Evolutionary conservation across 352 stramenopile species (phyloP).

Genomic region (Globisporangium spiculum): DNA sequence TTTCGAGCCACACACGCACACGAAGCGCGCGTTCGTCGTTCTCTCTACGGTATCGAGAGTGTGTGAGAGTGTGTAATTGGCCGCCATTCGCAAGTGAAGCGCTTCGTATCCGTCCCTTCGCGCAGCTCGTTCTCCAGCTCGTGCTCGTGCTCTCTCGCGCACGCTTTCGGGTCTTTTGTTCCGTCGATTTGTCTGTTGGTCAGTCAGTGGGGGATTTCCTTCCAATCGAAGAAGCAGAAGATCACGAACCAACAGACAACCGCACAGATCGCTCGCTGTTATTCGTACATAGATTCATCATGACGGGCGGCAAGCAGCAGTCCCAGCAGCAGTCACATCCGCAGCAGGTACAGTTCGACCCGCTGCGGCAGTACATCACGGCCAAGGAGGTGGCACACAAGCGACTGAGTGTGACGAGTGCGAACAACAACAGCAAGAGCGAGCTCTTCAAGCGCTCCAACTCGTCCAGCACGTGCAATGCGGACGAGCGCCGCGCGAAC

Average conservation of each 20-base stretch:
- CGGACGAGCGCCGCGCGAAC: slow-evolving; percentile 38
- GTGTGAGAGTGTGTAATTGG: background rate
- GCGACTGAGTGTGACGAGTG: slow-evolving; percentile 17
- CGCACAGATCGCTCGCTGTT: background rate
- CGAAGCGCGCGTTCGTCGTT: background rate
- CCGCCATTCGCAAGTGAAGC: background rate
- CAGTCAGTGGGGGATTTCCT: background rate
- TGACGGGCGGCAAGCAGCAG: slow-evolving; percentile 1
- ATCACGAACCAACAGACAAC: background rate
- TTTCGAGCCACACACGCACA: background rate
- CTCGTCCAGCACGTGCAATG: slow-evolving; percentile 14
- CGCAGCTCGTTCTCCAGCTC: background rate
- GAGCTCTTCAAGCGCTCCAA: slow-evolving; percentile 16
- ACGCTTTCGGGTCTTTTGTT: background rate
- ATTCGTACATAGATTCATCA: background rate
- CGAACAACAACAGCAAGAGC: background rate
- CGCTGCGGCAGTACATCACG: slow-evolving; percentile 56
- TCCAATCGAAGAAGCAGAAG: background rate
- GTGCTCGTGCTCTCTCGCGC: background rate
- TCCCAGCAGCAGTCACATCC: background rate
- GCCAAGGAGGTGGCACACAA: slow-evolving; percentile 70
- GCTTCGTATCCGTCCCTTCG: background rate
- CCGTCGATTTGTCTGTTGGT: background rate
- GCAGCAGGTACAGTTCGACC: slow-evolving; percentile 21
- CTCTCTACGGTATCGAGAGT: background rate